Percentiles rank a stretch among this genome's conserved stretches.
These are phyloP conservation scores for Epichloe brachyelytri DNA, from an alignment of 2,329 filamentous ascomycete genomes.

Conservation along the genomic window DNA sequence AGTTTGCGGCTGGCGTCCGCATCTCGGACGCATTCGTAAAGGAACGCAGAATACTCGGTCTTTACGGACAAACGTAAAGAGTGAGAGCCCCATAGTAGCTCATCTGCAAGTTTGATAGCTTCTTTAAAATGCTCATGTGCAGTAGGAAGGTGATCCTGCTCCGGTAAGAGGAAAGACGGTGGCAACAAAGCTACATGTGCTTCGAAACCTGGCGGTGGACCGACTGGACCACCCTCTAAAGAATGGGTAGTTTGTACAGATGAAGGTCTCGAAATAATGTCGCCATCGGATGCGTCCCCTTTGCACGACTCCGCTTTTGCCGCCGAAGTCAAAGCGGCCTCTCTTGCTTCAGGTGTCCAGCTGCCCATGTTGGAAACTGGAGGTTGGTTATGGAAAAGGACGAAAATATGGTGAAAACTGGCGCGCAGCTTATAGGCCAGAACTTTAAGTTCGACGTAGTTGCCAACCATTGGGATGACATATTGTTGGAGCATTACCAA, in stretches of 20 bases:
- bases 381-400: constrained; percentile 87
- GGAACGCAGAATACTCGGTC: constrained; percentile 82
- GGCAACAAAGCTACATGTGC: constrained; percentile 26
- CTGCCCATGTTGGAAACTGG: constrained; percentile 52
- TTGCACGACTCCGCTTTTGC: constrained; percentile 32
- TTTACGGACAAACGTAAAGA: constrained; percentile 81
- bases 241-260: constrained; percentile 36
- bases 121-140: constrained; percentile 71
- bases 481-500: constrained; percentile 78
- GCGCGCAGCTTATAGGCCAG: constrained; percentile 84
- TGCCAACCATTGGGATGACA: constrained; percentile 71
- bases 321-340: constrained; percentile 20
- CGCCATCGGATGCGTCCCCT: constrained; percentile 30
- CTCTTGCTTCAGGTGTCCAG: constrained; percentile 32
- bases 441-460: constrained; percentile 73
- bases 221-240: constrained; percentile 46
- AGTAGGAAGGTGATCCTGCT: constrained; percentile 69
- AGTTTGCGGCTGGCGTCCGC: constrained; percentile 60
- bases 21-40: constrained; percentile 88
- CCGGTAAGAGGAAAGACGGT: constrained; percentile 67
- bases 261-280: constrained; percentile 27
- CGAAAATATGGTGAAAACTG: constrained; percentile 93
- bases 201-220: constrained; percentile 42
- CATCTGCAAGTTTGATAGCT: constrained; percentile 60
- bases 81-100: constrained; percentile 72